These are phyloP conservation scores for Colletotrichum sublineola DNA, from an alignment of 2,329 filamentous ascomycete species.

Conservation along the genomic window DNA sequence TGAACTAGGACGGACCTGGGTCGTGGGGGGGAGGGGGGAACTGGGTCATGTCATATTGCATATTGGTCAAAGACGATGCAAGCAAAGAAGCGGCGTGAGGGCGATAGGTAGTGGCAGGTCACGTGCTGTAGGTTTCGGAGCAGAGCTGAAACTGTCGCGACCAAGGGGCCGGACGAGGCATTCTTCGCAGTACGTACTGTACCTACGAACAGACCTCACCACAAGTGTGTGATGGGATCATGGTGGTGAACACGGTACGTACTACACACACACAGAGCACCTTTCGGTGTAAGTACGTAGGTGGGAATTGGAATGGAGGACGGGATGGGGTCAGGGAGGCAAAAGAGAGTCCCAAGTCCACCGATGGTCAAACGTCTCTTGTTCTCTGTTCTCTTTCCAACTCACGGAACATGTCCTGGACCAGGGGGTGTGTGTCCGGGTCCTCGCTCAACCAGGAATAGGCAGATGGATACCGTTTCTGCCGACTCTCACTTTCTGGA, in stretches of 20 bases:
- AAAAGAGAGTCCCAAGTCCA: slow-evolving; percentile 31
- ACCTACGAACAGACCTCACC: background rate
- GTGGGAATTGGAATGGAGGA: slow-evolving; percentile 6
- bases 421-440: slow-evolving; percentile 37
- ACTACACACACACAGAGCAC: background rate
- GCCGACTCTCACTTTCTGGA: slow-evolving; percentile 17
- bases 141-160: slow-evolving; percentile 40
- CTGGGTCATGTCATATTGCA: background rate
- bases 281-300: background rate
- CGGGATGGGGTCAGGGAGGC: background rate
- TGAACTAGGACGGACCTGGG: background rate
- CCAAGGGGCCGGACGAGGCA: slow-evolving; percentile 36
- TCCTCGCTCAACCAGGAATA: slow-evolving; percentile 37
- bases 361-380: slow-evolving; percentile 42
- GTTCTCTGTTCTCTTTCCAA: slow-evolving; percentile 18
- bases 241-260: background rate
- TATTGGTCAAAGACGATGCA: slow-evolving; percentile 1
- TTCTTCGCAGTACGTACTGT: background rate
- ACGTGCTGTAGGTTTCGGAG: slow-evolving; percentile 41
- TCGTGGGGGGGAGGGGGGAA: no score
- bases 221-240: background rate
- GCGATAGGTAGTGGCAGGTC: slow-evolving; percentile 1
- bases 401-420: slow-evolving; percentile 41
- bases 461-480: slow-evolving; percentile 22
- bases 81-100: slow-evolving; percentile 1